A percentile compares a stretch with the other conserved stretches of the same genome.
Evolutionary conservation across 306 rosid species (phyloP).

Genomic region (Rosa multiflora): DNA sequence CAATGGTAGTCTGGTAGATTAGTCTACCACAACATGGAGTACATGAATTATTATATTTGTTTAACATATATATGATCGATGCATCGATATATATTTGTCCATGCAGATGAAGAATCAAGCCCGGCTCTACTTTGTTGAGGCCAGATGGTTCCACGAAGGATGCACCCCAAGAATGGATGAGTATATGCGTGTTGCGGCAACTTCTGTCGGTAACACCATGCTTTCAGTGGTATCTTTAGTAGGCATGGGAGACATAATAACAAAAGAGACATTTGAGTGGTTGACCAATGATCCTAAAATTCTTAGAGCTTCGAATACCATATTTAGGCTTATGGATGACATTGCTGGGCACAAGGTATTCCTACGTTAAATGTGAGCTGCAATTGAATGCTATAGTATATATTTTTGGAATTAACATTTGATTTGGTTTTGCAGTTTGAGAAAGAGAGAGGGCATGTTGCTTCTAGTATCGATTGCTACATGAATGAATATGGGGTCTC

Average conservation of each 20-base stretch:
- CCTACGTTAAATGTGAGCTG: not conserved
- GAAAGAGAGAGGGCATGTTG: conserved; percentile 14
- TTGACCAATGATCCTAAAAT: conserved; percentile 1
- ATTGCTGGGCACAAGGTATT: conserved; percentile 18
- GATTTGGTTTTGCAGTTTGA: conserved; percentile 3
- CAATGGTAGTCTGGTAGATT: too few relatives aligned
- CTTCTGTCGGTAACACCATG: not conserved
- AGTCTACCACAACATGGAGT: not conserved
- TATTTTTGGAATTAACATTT: not conserved
- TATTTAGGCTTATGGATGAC: conserved; percentile 32
- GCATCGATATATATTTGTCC: not conserved
- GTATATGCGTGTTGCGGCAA: not conserved
- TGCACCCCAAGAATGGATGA: conserved; percentile 13
- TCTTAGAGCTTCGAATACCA: conserved; percentile 11
- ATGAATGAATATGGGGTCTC: conserved; percentile 15
- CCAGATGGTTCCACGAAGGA: not conserved
- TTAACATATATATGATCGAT: not conserved
- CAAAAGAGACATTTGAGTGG: conserved; percentile 31
- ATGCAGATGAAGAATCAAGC: not conserved
- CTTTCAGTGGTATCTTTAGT: not conserved
- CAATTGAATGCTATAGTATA: not conserved
- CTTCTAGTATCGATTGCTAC: not conserved
- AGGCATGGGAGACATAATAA: conserved; percentile 17
- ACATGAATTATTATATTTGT: not conserved
- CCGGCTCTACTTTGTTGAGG: not conserved